Percentiles rank a stretch among this genome's conserved stretches.
phyloP scores from a whole-genome alignment of 306 rosid species.

The Vigna radiata region DNA sequence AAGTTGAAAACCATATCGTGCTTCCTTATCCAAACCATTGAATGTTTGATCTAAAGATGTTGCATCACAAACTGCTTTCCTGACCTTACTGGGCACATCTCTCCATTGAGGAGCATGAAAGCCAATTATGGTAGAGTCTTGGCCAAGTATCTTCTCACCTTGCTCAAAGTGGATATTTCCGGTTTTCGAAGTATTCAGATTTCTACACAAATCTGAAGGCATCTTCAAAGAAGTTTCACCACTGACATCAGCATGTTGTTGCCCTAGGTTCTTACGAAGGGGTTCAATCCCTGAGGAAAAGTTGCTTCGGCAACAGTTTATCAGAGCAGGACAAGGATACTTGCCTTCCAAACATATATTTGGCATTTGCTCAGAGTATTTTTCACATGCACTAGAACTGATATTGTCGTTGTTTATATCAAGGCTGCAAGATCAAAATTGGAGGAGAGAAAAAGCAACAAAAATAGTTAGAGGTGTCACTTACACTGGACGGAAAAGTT shows the following conservation, averaged over 20 bases:
- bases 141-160: constrained; percentile 45
- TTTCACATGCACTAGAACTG: constrained; percentile 50
- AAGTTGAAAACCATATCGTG: constrained; percentile 45
- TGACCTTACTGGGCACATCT: constrained; percentile 67
- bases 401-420: constrained; percentile 47
- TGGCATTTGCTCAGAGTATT: constrained; percentile 48
- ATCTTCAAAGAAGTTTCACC: constrained; percentile 47
- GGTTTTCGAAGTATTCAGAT: constrained; percentile 41
- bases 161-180: constrained; percentile 40
- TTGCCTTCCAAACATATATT: constrained; percentile 43
- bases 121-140: constrained; percentile 35
- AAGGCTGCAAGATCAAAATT: constrained; percentile 49
- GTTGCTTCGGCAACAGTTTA: constrained; percentile 43
- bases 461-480: constrained; percentile 27
- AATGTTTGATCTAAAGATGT: constrained; percentile 43
- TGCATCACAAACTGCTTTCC: constrained; percentile 53
- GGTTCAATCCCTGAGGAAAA: constrained; percentile 50
- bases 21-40: constrained; percentile 46
- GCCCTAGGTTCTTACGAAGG: constrained; percentile 35
- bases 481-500: constrained; percentile 21
- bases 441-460: not conserved
- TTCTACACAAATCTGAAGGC: constrained; percentile 45
- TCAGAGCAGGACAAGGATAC: constrained; percentile 38
- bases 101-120: constrained; percentile 61
- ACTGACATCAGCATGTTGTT: constrained; percentile 39